phyloP scores from a whole-genome alignment of 2,329 filamentous ascomycete species.

The Paraconiothyrium sp. region DNA sequence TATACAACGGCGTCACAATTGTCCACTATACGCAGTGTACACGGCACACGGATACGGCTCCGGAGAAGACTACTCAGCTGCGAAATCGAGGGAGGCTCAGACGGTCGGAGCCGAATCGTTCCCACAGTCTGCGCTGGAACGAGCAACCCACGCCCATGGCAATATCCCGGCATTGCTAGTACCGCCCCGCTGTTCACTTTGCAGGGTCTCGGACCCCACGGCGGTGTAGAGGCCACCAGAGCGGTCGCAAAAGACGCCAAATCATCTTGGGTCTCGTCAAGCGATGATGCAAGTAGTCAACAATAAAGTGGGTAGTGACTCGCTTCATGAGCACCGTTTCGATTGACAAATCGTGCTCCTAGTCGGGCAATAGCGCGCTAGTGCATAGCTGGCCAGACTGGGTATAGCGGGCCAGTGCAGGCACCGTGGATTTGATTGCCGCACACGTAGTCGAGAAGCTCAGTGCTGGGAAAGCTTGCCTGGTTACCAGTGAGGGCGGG shows the following conservation, averaged over 20 bases:
- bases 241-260: slow-evolving; percentile 4
- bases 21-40: neutral
- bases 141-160: neutral
- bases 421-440: neutral
- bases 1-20: neutral
- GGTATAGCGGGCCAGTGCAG: slow-evolving; percentile 7
- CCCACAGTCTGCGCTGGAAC: neutral
- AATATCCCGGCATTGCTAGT: neutral
- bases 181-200: slow-evolving; percentile 7
- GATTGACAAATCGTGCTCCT: slow-evolving; percentile 1
- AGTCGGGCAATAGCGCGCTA: slow-evolving; percentile 14
- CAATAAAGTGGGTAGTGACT: slow-evolving; percentile 3
- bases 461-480: slow-evolving; percentile 9
- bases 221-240: slow-evolving; percentile 9
- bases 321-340: slow-evolving; percentile 12
- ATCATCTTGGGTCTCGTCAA: neutral
- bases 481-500: slow-evolving; percentile 3
- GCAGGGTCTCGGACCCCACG: slow-evolving; percentile 11
- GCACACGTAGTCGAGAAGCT: slow-evolving; percentile 5
- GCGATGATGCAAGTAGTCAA: slow-evolving; percentile 1
- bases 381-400: slow-evolving; percentile 4
- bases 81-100: neutral
- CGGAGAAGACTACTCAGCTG: slow-evolving; percentile 4
- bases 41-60: slow-evolving; percentile 12
- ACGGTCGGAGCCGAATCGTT: neutral